Evolutionary conservation across 495 filamentous ascomycete genomes (phyloP), one percentile per base, ranked within the genome.

Genomic region (Xylaria longipes): DNA sequence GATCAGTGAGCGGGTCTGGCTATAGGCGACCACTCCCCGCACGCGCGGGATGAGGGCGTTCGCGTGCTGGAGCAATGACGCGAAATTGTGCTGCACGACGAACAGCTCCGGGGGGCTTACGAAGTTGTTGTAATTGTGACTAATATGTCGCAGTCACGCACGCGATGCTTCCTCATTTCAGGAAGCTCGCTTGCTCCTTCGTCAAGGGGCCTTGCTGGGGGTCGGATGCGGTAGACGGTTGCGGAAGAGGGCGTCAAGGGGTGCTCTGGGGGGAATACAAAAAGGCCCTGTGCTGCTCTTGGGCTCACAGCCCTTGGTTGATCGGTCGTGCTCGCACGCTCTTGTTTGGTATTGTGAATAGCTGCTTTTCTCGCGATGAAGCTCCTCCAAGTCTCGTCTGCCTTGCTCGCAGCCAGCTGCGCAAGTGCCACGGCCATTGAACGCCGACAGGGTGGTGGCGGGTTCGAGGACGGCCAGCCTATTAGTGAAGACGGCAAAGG

Each of bases 401-500:
- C 73, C 8, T 50, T 78, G 57, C 73, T 74, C 45, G 75, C 75
- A 22, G 74, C 61, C 37, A 71, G 37, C 33, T 72, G 68, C 63
- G 70, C 41, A 27, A 64, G 68, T 22, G 70, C 70, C 22, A 72
- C 72, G 35, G 74, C 71, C 27, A 72, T 78, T 50, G 65, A 76
- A 71, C 66, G 66, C 39, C 68, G 79, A 43, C 73, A 81, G 33
- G 77, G 73, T 50, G 61, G 71, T n/a, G 72, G 73, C 9, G 77
- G 77, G 65, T 88, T 87, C 70, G 73, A 68, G 5, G 72, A 86
- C 43, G 88, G 87, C 14, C 79, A 89, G 73, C 88, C 89, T 25
- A 85, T 87, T 69, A 85, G 87, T 69, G 81, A 76, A 8, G 85
- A 82, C 50, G 87, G 86, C 46, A 90, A 87, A 75, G 87, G 87